Evolutionary conservation across 2,329 filamentous ascomycete genomes (phyloP).

Genomic region (Hyphodiscus sp.): DNA sequence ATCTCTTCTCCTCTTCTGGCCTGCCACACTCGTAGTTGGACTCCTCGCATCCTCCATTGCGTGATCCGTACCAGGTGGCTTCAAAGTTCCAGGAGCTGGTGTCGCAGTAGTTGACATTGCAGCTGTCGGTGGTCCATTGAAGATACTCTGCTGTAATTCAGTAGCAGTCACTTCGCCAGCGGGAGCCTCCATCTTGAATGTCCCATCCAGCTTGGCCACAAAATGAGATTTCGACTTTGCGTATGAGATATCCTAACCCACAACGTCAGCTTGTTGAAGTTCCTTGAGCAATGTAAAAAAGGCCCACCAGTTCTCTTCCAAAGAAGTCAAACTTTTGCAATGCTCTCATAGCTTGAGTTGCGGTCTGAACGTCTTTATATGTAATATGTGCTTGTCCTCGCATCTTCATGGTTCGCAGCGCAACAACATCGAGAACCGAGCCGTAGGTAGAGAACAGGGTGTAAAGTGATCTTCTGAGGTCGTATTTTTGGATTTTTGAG

Average conservation of each 20-base stretch:
- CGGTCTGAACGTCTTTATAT: conserved; percentile 83
- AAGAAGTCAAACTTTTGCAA: conserved; percentile 82
- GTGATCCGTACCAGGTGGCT: conserved; percentile 43
- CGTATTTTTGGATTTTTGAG: conserved; percentile 82
- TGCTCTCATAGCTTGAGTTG: conserved; percentile 87
- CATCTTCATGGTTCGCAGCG: conserved; percentile 86
- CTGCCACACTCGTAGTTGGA: conserved; percentile 44
- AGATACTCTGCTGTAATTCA: conserved; percentile 73
- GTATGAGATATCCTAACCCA: conserved; percentile 74
- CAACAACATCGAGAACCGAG: conserved; percentile 84
- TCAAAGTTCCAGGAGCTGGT: conserved; percentile 36
- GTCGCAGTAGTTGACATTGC: conserved; percentile 31
- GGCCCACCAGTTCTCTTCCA: conserved; percentile 71
- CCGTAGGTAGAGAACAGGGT: conserved; percentile 93
- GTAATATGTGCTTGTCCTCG: conserved; percentile 92
- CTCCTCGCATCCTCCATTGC: conserved; percentile 45
- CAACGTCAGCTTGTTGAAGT: neutral
- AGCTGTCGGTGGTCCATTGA: conserved; percentile 58
- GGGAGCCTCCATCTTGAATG: conserved; percentile 61
- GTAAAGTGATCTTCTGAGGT: conserved; percentile 82
- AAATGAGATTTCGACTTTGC: conserved; percentile 84
- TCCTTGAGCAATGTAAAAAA: conserved; percentile 13
- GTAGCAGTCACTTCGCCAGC: conserved; percentile 57
- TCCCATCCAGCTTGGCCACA: conserved; percentile 86
- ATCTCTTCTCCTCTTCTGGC: conserved; percentile 66